Base-by-base conservation (phyloP, 208 protist species). In the Trypanosoma vivax region DNA sequence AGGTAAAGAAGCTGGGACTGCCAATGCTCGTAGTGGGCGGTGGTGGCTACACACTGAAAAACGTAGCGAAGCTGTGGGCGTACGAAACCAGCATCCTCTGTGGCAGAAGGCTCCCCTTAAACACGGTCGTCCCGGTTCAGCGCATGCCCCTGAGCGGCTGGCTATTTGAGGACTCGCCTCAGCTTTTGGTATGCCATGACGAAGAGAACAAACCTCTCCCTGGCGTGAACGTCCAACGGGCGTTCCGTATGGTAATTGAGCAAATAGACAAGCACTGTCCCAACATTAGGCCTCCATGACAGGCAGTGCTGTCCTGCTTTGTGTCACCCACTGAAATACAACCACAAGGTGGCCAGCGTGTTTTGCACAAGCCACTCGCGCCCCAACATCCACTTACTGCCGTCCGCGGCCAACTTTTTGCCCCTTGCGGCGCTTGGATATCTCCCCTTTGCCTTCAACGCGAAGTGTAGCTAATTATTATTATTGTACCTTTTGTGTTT, bases 41-140 rank as follows among this genome's bases (percentile, higher is more conserved):
- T 37, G 99, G 99, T 54, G 99, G 99, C 10, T 99, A 99, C 75
- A 99, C 96, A 13, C 92, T 99, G 24, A 60, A 93, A 33, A 99
- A 99, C 72, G 97, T 99, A 37, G 97, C 99, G 7, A 89, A 98
- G 37, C 97, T 98, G 62, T 99, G 98, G 98, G 88, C 96, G 16
- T 94, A 94, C 57, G 82, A 94, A 79, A 94, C 87, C 29, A 79
- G 87, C 58, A 80, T 94, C 41, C 60, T 94, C 3, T 83, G 76
- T 45, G 83, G 78, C 4, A 74, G 74, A 40, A 77, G 67, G 16
- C 41, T 91, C n/a, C 67, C 78, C 31, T 64, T 80, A 18, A 83
- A 73, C 60, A 79, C 72, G 6, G 52, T 65, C 37, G 76, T 94
- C 49, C 84, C 82, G 1, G 64, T 90, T 25, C 39, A 59, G 11